Percentiles rank a stretch among this genome's conserved stretches.
These are phyloP conservation scores for Hemileia vastatrix DNA, from an alignment of 1,284 basidiomycete genomes.

Conservation along the genomic window DNA sequence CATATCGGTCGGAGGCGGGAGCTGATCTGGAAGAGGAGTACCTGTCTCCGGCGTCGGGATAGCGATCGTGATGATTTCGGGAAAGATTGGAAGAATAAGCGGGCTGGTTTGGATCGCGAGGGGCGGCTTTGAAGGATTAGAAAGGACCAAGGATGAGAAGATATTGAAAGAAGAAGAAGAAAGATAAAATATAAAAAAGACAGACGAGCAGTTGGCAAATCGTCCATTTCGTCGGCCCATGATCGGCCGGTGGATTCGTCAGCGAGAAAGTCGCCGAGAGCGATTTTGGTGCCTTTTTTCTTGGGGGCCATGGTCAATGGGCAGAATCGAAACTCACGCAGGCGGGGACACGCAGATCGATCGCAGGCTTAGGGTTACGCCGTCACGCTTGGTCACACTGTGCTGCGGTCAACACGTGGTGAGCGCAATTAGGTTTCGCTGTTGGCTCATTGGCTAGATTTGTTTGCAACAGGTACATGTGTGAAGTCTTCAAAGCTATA, in stretches of 20 bases:
- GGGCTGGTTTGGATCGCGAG: constrained; percentile 19
- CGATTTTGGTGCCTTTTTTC: constrained; percentile 83
- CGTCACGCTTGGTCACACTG: too few species aligned
- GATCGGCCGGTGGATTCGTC: constrained; percentile 69
- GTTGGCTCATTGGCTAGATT: too few species aligned
- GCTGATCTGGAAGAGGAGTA: constrained; percentile 10
- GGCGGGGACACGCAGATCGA: too few species aligned
- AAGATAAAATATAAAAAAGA: constrained; percentile 20
- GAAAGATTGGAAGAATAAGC: too few species aligned
- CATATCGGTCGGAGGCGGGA: constrained; percentile 14
- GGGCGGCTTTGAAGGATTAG: constrained; percentile 3
- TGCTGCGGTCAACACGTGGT: too few species aligned
- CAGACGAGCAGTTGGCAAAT: constrained; percentile 78
- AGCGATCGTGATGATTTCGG: too few species aligned
- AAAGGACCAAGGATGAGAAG: background rate
- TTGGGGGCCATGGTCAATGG: constrained; percentile 23
- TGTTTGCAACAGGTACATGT: too few species aligned
- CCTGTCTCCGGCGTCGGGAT: background rate
- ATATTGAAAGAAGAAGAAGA: background rate
- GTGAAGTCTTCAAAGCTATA: too few species aligned
- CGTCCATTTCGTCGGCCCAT: constrained; percentile 95
- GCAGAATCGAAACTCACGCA: background rate
- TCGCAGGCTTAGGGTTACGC: too few species aligned
- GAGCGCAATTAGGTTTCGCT: too few species aligned
- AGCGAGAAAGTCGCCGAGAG: constrained; percentile 76